phyloP scores from a whole-genome alignment of 108 stramenopile species.

The Nitzschia sp. region DNA sequence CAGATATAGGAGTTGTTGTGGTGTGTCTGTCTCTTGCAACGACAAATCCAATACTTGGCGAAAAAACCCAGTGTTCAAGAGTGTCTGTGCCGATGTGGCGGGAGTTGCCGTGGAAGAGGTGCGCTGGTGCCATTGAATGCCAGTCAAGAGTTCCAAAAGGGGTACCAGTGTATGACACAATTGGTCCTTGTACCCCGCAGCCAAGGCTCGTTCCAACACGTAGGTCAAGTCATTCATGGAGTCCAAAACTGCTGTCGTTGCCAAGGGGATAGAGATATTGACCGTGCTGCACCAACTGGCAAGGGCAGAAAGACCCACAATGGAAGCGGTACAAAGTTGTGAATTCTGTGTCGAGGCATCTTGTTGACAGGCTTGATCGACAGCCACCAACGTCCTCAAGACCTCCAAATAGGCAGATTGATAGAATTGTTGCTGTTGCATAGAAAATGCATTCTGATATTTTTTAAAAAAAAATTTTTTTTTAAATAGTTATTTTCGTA shows the following conservation, averaged over 20 bases:
- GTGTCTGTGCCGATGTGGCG: slow-evolving; percentile 17
- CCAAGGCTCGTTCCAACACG: slow-evolving; percentile 27
- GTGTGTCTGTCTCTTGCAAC: not conserved
- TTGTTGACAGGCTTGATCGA: slow-evolving; percentile 31
- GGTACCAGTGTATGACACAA: slow-evolving; percentile 22
- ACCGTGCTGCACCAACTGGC: slow-evolving; percentile 32
- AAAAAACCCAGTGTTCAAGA: slow-evolving; percentile 38
- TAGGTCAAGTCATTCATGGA: slow-evolving; percentile 35
- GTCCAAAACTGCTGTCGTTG: slow-evolving; percentile 24
- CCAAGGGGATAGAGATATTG: not conserved
- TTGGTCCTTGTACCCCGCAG: slow-evolving; percentile 9
- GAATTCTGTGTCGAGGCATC: slow-evolving; percentile 7
- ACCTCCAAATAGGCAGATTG: slow-evolving; percentile 27
- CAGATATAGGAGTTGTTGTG: not conserved
- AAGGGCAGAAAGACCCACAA: slow-evolving; percentile 43
- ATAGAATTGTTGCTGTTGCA: slow-evolving; percentile 8
- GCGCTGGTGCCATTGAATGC: slow-evolving; percentile 12
- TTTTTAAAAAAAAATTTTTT: too few relatives aligned
- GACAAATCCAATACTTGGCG: slow-evolving; percentile 28
- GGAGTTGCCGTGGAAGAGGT: not conserved
- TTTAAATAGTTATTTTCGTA: too few relatives aligned
- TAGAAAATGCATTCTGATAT: too few relatives aligned
- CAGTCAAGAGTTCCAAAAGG: slow-evolving; percentile 30
- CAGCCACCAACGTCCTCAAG: slow-evolving; percentile 37
- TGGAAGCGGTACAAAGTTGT: slow-evolving; percentile 32